These are phyloP conservation scores for Lentinula sp. DNA, from an alignment of 768 basidiomycete species.

Conservation along the genomic window DNA sequence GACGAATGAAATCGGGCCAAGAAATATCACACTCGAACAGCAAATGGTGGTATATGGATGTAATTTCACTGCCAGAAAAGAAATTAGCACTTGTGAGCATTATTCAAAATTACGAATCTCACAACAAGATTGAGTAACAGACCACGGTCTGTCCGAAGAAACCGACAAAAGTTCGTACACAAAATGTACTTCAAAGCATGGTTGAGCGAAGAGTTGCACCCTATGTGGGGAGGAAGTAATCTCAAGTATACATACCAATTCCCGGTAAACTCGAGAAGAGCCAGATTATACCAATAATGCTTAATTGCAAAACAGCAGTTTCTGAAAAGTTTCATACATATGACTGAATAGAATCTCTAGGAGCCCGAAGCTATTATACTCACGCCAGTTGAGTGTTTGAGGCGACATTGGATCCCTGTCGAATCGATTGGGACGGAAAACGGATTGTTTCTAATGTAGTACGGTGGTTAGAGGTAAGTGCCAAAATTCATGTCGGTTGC, in stretches of 20 bases:
- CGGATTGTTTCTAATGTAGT: no score
- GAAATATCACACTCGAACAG: background rate
- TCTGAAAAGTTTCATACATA: background rate
- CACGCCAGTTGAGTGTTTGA: background rate
- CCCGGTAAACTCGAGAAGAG: background rate
- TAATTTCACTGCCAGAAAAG: background rate
- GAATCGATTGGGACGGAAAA: no score
- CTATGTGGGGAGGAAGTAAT: background rate
- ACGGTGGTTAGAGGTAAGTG: no score
- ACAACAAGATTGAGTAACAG: background rate
- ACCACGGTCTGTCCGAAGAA: background rate
- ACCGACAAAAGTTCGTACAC: background rate
- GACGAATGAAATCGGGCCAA: slow-evolving; percentile 3
- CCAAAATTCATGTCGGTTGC: background rate
- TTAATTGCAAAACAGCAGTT: background rate
- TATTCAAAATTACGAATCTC: background rate
- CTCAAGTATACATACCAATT: background rate
- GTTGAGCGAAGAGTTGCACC: background rate
- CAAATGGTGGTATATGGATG: background rate
- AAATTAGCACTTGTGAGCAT: background rate
- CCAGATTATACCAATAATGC: background rate
- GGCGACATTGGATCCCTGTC: background rate
- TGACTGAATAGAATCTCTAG: no score
- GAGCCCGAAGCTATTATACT: background rate
- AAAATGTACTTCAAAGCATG: background rate